Base-by-base conservation (phyloP, 192 early-diverging fungal genomes). In the Coemansia brasiliensis region DNA sequence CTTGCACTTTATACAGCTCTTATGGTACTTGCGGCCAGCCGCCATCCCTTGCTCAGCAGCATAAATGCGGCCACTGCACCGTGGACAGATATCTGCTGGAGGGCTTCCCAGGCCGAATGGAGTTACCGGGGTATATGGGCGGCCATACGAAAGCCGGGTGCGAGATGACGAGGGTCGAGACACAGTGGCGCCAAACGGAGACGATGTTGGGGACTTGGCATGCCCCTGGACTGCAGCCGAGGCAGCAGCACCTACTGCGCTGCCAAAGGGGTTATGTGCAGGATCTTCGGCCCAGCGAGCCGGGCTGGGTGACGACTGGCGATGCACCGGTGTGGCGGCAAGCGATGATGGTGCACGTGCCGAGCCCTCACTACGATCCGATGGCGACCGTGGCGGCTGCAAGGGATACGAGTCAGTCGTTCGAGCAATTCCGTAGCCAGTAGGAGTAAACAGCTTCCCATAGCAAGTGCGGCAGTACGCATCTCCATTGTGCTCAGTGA, bases 1-100 rank as follows among this genome's bases (percentile, higher is more conserved):
- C 38, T 46, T 72, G 64, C 81, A 82, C 22, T 55, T 57, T 50
- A 82, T 67, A 27, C 81, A 82, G 13, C 26, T 18, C 40, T 64
- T 70, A 63, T 82, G 81, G 56, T 79, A 82, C 63, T 74, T 82
- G 59, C 71, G 67, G 4, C 81, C 81, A 4, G 67, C 75, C 16
- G 65, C 71, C 12, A 64, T 57, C 7, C 62, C 70, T 54, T 61
- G 61, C 65, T 80, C 78, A 12, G 72, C 72, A 13, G 67, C 67
- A 42, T 80, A 80, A 16, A 80, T 71, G 24, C 55, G 55, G n/a
- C 53, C 53, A 52, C 48, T 64, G 61, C 78, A 80, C 38, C 72
- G 71, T 15, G 72, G 78, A 37, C 78, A 80, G 25, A 63, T 61
- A 42, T 74, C 77, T 12, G 71, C 57, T 10, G 77, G 77, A 29